Evolutionary conservation across 2,329 filamentous ascomycete genomes (phyloP).

Genomic region (Metarhizium guizhouense): DNA sequence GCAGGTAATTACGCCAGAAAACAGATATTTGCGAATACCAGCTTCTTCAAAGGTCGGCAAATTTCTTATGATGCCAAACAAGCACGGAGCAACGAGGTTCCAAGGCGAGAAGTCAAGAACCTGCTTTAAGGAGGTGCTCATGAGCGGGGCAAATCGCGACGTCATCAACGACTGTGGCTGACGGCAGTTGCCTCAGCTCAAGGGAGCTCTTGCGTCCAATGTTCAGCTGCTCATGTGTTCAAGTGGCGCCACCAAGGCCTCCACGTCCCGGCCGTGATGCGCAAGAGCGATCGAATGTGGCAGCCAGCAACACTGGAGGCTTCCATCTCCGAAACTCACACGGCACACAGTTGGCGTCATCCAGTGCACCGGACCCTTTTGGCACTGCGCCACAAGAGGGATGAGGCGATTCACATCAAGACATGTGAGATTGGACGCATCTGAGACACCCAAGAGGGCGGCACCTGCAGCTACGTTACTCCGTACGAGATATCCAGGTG

Average conservation of each 20-base stretch:
- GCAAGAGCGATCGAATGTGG: too few species aligned
- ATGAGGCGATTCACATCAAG: too few species aligned
- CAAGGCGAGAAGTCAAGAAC: background rate
- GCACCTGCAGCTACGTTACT: too few species aligned
- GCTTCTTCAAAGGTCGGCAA: background rate
- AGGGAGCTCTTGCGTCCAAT: too few species aligned
- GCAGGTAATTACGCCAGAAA: background rate
- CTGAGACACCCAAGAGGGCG: too few species aligned
- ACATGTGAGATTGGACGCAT: too few species aligned
- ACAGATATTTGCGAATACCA: background rate
- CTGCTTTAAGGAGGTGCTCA: background rate
- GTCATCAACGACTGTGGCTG: conserved; percentile 1
- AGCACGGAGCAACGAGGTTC: background rate
- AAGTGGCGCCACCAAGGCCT: too few species aligned
- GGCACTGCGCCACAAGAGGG: too few species aligned
- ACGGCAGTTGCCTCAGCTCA: background rate
- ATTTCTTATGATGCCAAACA: background rate
- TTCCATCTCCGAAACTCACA: background rate
- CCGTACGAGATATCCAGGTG: too few species aligned
- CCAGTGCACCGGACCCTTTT: background rate
- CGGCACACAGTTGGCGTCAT: background rate
- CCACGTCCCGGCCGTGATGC: too few species aligned
- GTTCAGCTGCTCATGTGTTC: too few species aligned
- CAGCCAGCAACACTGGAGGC: background rate
- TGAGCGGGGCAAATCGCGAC: conserved; percentile 3